A percentile compares a stretch with the other conserved stretches of the same genome.
phyloP scores from a whole-genome alignment of 352 stramenopile genomes.

The Globisporangium viniferum region DNA sequence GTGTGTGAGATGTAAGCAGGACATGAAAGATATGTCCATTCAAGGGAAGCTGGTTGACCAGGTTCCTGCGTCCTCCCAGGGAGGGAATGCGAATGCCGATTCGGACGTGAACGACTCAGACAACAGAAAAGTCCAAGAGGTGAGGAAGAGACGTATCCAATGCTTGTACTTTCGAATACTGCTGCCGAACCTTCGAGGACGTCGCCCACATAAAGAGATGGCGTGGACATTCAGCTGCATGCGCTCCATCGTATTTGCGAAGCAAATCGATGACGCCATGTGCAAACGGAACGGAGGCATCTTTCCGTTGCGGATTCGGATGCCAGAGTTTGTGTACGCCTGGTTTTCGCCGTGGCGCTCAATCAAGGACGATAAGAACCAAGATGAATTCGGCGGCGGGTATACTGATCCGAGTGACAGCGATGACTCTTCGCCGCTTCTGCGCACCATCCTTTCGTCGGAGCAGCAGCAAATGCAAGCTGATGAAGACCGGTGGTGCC shows the following conservation, averaged over 20 bases:
- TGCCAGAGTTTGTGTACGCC: constrained; percentile 92
- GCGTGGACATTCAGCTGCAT: constrained; percentile 90
- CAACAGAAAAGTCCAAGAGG: constrained; percentile 12
- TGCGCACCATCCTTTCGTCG: constrained; percentile 8
- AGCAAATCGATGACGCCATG: constrained; percentile 82
- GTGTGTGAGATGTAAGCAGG: constrained; percentile 63
- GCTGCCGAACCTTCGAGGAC: constrained; percentile 85
- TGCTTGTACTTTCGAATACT: constrained; percentile 91
- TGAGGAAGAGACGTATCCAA: constrained; percentile 52
- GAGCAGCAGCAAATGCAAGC: constrained; percentile 56
- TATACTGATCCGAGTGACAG: constrained; percentile 2
- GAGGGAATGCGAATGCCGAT: not conserved
- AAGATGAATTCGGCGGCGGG: constrained; percentile 26
- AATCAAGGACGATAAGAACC: constrained; percentile 54
- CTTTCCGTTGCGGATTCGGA: constrained; percentile 66
- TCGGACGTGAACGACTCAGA: not conserved
- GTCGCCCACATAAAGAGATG: constrained; percentile 69
- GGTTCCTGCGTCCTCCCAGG: not conserved
- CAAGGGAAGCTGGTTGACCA: constrained; percentile 13
- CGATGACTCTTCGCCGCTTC: not conserved
- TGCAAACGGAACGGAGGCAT: constrained; percentile 41
- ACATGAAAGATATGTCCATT: constrained; percentile 34
- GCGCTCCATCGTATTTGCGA: constrained; percentile 87
- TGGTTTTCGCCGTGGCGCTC: constrained; percentile 86
- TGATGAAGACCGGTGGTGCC: constrained; percentile 89